Evolutionary conservation across 1,284 basidiomycete genomes (phyloP), one percentile per base, ranked within the genome.

Genomic region (Sporisorium iseilematis-ciliati): DNA sequence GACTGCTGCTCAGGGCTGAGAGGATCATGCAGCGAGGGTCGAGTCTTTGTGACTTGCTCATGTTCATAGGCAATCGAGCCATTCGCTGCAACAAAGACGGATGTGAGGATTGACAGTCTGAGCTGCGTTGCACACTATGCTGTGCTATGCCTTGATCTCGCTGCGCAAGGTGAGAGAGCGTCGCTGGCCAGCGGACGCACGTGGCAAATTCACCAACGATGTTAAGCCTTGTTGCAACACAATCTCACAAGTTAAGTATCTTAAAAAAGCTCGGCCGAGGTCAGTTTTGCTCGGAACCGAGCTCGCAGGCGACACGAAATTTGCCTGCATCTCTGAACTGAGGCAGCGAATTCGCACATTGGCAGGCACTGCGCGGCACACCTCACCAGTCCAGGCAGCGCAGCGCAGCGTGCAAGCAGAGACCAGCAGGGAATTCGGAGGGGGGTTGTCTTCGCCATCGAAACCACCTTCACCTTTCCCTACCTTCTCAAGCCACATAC

Each of bases 401-500:
- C 20, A 38, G 50, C n/a, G 12, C 12, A 41, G 51, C 33, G 6
- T 14, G 16, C 3, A 14, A 25, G 35, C 43, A 46, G 23, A 51
- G 20, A 51, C n/a, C 12, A 57, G 40, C 23, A 20, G 48, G 20
- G 29, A 49, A 31, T 26, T 7, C n/a, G n/a, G 14, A 35, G 45
- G 29, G 5, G 23, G 20, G n/a, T n/a, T 42, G 60, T 56, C 53
- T 65, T 64, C 60, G 71, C 65, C 58, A 69, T 65, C 65, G 21
- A 11, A 20, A 40, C 50, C 41, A 26, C 59, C 41, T 41, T 56
- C 35, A 49, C 46, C 52, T 16, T 38, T 41, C 49, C 49, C 51
- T 26, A 62, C 67, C 66, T 53, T 68, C 58, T 64, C n/a, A 68
- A 74, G 46, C 66, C 66, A 49, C 38, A 63, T 66, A n/a, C 57